A percentile compares a stretch with the other conserved stretches of the same genome.
These are phyloP conservation scores for Berkeleyomyces basicola DNA, from an alignment of 2,329 filamentous ascomycete genomes.

Conservation along the genomic window DNA sequence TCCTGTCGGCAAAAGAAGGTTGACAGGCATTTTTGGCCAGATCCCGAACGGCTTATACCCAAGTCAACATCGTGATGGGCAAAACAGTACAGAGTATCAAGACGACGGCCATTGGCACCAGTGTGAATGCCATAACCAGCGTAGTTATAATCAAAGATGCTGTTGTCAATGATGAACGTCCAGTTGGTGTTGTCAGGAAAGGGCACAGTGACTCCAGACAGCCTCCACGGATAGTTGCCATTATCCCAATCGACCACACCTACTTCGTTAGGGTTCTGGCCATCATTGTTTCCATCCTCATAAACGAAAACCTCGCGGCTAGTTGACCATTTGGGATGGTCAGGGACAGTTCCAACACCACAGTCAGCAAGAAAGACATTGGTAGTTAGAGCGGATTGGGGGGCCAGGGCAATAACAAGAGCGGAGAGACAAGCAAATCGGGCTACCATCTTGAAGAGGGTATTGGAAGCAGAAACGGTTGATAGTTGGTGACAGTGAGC, in stretches of 20 bases:
- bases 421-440: background rate
- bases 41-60: background rate
- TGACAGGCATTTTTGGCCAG: background rate
- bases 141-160: slow-evolving; percentile 4
- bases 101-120: background rate
- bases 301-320: slow-evolving; percentile 4
- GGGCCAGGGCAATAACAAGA: background rate
- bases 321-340: slow-evolving; percentile 1
- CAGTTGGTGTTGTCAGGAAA: slow-evolving; percentile 5
- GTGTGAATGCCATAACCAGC: slow-evolving; percentile 6
- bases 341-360: slow-evolving; percentile 1
- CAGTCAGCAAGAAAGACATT: slow-evolving; percentile 6
- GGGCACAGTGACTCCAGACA: slow-evolving; percentile 2
- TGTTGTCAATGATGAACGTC: slow-evolving; percentile 6
- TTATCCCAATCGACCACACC: background rate
- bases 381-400: background rate
- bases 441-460: background rate
- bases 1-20: slow-evolving; percentile 5
- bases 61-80: background rate
- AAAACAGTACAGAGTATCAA: slow-evolving; percentile 8
- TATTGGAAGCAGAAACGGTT: background rate
- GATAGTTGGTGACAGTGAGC: background rate
- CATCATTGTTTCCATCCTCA: background rate
- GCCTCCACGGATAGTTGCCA: slow-evolving; percentile 5
- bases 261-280: background rate